Conservation (phyloP, 495 filamentous ascomycete species). For the Cryomyces minteri region DNA sequence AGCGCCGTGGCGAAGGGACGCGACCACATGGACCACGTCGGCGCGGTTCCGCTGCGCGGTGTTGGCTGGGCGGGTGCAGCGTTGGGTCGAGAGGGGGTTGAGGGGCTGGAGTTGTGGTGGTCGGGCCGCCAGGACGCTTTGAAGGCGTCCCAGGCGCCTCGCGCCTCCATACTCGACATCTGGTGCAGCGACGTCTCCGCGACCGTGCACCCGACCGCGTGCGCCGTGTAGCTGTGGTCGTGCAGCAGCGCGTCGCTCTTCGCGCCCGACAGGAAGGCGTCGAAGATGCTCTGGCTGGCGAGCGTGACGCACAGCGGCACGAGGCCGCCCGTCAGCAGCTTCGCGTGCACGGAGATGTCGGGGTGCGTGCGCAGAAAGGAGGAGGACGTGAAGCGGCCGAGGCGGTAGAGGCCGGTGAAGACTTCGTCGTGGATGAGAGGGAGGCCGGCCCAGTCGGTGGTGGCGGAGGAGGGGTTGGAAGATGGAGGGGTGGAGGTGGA, state of each 20-base stretch:
- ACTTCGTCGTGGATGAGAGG: slow-evolving; percentile 67
- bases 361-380: slow-evolving; percentile 45
- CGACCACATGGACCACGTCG: too few species aligned
- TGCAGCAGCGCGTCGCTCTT: slow-evolving; percentile 60
- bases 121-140: slow-evolving; percentile 21
- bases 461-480: slow-evolving; percentile 4
- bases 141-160: slow-evolving; percentile 30
- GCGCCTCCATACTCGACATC: slow-evolving; percentile 34
- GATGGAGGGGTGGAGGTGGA: not conserved
- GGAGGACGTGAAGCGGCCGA: slow-evolving; percentile 44
- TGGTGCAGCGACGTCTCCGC: slow-evolving; percentile 37
- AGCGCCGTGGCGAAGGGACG: too few species aligned
- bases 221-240: slow-evolving; percentile 68
- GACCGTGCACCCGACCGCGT: slow-evolving; percentile 57
- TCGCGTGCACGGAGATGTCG: slow-evolving; percentile 60
- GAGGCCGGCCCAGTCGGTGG: slow-evolving; percentile 41
- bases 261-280: slow-evolving; percentile 43
- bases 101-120: too few species aligned
- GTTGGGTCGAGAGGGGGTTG: too few species aligned
- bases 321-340: slow-evolving; percentile 59
- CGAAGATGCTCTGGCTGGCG: slow-evolving; percentile 51
- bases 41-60: too few species aligned
- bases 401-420: slow-evolving; percentile 63
- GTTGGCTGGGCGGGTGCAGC: too few species aligned
- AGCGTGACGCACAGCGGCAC: slow-evolving; percentile 55